Evolutionary conservation across 75 land plant species (phyloP).

Genomic region (Ceratopteris richardii): DNA sequence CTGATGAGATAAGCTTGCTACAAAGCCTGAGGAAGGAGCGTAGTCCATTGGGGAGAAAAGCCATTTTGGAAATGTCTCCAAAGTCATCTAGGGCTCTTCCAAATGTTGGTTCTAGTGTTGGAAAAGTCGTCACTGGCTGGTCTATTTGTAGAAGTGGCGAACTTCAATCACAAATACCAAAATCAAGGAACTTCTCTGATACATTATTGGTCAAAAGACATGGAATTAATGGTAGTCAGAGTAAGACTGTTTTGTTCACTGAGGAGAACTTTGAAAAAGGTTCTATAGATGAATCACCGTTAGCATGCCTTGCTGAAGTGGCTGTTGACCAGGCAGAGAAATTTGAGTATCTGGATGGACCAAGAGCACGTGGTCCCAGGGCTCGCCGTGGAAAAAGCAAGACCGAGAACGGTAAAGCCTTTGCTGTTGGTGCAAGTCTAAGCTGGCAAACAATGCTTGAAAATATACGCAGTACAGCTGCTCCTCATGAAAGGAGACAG

Average conservation of each 20-base stretch:
- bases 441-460: slow-evolving; percentile 4
- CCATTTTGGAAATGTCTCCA: neutral
- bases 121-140: neutral
- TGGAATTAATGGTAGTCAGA: neutral
- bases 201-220: neutral
- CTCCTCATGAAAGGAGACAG: neutral
- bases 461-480: slow-evolving; percentile 3
- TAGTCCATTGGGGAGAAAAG: neutral
- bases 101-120: neutral
- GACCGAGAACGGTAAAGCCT: neutral
- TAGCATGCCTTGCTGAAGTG: slow-evolving; percentile 7
- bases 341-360: neutral
- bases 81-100: neutral
- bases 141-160: neutral
- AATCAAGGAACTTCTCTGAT: neutral
- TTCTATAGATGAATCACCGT: neutral
- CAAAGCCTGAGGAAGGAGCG: neutral
- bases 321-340: slow-evolving; percentile 6
- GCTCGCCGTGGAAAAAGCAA: neutral
- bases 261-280: neutral
- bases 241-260: neutral
- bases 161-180: neutral
- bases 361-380: slow-evolving; percentile 2
- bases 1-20: neutral
- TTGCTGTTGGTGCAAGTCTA: neutral